These are phyloP conservation scores for Saccharomyces uvarum DNA, from an alignment of 1,139 yeast species.

Conservation along the genomic window DNA sequence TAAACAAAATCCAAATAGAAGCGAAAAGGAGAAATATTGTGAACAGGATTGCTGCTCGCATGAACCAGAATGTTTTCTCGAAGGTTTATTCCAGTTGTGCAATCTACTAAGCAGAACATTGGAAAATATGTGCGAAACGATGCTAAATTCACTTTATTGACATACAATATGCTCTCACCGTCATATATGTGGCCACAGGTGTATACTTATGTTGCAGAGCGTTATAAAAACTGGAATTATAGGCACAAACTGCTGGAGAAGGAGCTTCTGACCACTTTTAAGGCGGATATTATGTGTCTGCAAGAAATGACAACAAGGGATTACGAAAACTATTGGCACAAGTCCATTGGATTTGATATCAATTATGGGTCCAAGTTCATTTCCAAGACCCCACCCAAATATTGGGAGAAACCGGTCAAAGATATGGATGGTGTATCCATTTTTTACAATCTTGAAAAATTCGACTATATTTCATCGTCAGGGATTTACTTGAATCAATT, in stretches of 20 bases:
- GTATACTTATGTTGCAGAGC: constrained; percentile 42
- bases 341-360: constrained; percentile 19
- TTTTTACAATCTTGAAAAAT: constrained; percentile 41
- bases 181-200: constrained; percentile 53
- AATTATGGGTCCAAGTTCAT: constrained; percentile 42
- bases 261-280: constrained; percentile 35
- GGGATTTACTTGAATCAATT: constrained; percentile 40
- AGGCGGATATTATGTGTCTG: constrained; percentile 52
- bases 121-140: neutral
- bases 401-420: constrained; percentile 41
- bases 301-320: constrained; percentile 50
- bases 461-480: constrained; percentile 39
- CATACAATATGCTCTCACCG: constrained; percentile 48
- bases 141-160: constrained; percentile 28
- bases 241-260: constrained; percentile 41
- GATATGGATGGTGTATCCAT: constrained; percentile 54
- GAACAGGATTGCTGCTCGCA: neutral
- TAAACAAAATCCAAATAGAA: neutral
- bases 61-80: constrained; percentile 11
- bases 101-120: neutral
- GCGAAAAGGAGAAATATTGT: neutral
- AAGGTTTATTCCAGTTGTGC: constrained; percentile 12
- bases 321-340: constrained; percentile 41
- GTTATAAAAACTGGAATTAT: constrained; percentile 42
- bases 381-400: constrained; percentile 42